Evolutionary conservation across 495 filamentous ascomycete species (phyloP), one percentile per base, ranked within the genome.

Genomic region (Neurospora intermedia): DNA sequence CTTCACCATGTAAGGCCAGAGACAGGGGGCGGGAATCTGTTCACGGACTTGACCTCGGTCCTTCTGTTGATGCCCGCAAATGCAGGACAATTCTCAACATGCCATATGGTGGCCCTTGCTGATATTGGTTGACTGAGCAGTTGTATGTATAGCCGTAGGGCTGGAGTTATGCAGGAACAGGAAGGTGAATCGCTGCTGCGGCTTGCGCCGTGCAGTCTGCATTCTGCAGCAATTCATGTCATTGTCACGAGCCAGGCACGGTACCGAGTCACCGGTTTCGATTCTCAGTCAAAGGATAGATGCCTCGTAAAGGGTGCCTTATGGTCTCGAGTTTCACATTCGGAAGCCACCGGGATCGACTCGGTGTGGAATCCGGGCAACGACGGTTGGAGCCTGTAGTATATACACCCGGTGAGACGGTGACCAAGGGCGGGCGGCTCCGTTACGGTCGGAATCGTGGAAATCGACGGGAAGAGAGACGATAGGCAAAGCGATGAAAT

Each of bases 311-410:
- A 66, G 54, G 16, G 3, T 9, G 15, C 35, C 15, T 35, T 62
- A 15, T 31, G 27, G 54, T 35, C 54, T 35, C 54, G 27, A 66
- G 54, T 66, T 66, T 66, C 54, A 83, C 35, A 80, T 40, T 43
- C 20, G 71, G 45, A 41, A 70, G 27, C 62, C 27, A 23, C 6
- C 31, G 40, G 40, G 40, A 69, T 43, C 41, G 46, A 43, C 15
- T 69, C 23, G 41, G 39, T 40, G 35, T 69, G 39, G 27, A 69
- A 69, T 42, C 27, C 20, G 38, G 72, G 66, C 59, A 69, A 69
- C 72, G 38, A 46, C 69, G 59, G 69, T 23, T 27, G 43, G 43
- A 38, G n/a, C 46, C 10, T 72, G 16, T 27, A n/a, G 27, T 27
- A 27, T 31, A 62, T 16, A 13, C 23, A 16, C 20, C 31, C 54